Percentiles rank a stretch among this genome's conserved stretches.
Evolutionary conservation across 163 green algal genomes (phyloP).

Genomic region (Scenedesmus sp.): DNA sequence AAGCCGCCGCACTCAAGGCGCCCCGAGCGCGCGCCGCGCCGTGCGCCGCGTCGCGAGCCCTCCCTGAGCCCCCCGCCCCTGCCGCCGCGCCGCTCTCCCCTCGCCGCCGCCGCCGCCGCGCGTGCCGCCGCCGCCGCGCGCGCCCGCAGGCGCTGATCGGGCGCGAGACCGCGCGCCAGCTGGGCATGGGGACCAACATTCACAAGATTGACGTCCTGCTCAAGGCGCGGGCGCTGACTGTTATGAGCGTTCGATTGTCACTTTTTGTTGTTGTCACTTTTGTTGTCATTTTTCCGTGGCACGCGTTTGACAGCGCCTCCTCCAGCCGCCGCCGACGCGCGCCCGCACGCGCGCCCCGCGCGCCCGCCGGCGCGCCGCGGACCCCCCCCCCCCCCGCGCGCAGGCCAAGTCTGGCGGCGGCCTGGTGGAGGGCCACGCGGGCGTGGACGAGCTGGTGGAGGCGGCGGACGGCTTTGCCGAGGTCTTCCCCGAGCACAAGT

Average conservation of each 20-base stretch:
- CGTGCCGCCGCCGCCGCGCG: too few relatives aligned
- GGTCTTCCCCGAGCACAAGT: conserved; percentile 97
- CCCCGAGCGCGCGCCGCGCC: too few relatives aligned
- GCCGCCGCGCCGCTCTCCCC: too few relatives aligned
- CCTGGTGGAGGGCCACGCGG: conserved; percentile 63
- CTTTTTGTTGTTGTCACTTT: not conserved
- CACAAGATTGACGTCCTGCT: conserved; percentile 28
- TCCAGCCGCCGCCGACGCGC: too few relatives aligned
- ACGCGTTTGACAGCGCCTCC: too few relatives aligned
- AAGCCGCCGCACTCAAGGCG: too few relatives aligned
- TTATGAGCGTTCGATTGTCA: not conserved
- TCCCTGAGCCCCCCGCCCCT: too few relatives aligned
- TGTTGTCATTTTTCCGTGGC: too few relatives aligned
- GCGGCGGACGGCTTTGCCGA: conserved; percentile 93
- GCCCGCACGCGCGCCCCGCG: too few relatives aligned
- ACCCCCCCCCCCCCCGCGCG: not conserved
- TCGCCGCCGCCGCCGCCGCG: too few relatives aligned
- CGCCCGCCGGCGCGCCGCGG: too few relatives aligned
- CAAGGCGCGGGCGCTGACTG: not conserved
- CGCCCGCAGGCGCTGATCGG: conserved; percentile 88
- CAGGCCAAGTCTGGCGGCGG: conserved; percentile 64
- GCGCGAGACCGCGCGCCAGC: conserved; percentile 84
- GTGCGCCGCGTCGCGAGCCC: too few relatives aligned
- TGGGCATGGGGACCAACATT: conserved; percentile 84
- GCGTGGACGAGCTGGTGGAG: conserved; percentile 83